Evolutionary conservation across 2,329 filamentous ascomycete genomes (phyloP).

Genomic region (Thielaviopsis populi): DNA sequence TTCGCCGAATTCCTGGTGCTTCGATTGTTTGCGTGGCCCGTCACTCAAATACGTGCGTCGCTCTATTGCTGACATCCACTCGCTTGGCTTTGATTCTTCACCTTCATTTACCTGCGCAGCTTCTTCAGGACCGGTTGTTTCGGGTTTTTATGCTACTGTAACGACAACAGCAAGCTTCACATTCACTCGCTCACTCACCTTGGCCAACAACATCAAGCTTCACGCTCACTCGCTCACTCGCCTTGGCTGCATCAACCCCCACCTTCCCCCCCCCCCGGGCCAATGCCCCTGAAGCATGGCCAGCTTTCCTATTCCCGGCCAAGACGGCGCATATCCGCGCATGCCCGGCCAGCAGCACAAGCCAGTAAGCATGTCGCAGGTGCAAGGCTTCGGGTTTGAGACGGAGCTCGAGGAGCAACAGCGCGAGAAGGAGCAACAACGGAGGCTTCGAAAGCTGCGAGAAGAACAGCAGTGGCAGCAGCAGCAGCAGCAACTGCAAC

Average conservation of each 20-base stretch:
- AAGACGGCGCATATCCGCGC: conserved; percentile 14
- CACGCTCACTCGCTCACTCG: neutral
- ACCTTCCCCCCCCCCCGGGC: neutral
- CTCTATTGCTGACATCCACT: neutral
- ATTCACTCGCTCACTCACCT: neutral
- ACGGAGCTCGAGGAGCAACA: conserved; percentile 3
- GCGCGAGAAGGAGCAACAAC: conserved; percentile 1
- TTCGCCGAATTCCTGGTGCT: neutral
- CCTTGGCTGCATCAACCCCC: neutral
- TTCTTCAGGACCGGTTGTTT: no score
- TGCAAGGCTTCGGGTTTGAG: conserved; percentile 12
- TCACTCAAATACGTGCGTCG: neutral
- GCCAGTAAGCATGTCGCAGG: conserved; percentile 2
- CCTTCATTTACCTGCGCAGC: neutral
- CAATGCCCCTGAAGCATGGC: conserved; percentile 1
- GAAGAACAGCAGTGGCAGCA: conserved; percentile 2
- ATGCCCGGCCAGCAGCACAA: conserved; percentile 8
- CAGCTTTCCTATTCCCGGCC: conserved; percentile 2
- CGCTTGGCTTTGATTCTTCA: neutral
- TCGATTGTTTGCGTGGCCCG: neutral
- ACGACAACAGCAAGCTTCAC: no score
- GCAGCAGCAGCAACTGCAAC: neutral
- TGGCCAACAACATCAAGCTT: no score
- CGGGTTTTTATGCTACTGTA: no score
- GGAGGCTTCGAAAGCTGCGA: neutral